Percentiles rank a stretch among this genome's conserved stretches.
These are phyloP conservation scores for Plasmodium vivax DNA, from an alignment of 169 alveolate genomes.

Conservation along the genomic window DNA sequence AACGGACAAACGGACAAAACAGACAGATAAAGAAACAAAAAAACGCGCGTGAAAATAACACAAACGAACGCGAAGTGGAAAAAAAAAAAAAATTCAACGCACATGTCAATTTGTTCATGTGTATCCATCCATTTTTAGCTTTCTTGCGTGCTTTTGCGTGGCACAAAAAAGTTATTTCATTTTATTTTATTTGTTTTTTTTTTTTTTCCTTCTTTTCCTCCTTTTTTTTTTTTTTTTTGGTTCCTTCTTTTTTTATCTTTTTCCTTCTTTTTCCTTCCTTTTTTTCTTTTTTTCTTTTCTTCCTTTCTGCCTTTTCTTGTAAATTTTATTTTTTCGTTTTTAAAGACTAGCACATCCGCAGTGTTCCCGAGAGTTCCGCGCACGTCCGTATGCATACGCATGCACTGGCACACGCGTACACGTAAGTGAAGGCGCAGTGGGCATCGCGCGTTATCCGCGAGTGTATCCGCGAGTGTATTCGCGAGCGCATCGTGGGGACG, in stretches of 20 bases:
- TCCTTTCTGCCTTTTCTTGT: background rate
- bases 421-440: background rate
- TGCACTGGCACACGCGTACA: background rate
- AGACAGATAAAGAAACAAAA: background rate
- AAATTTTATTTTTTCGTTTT: slow-evolving; percentile 1
- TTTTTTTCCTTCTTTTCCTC: background rate
- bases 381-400: slow-evolving; percentile 3
- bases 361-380: background rate
- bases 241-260: background rate
- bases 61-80: background rate
- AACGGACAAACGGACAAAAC: background rate
- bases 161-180: background rate
- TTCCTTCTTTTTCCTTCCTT: background rate
- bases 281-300: background rate
- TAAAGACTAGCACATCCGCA: background rate
- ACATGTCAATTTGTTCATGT: background rate
- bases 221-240: background rate
- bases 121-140: background rate
- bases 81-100: background rate
- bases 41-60: background rate
- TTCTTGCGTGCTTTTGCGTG: background rate
- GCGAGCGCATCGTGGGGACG: background rate
- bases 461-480: background rate
- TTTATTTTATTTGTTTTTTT: background rate
- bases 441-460: background rate